Evolutionary conservation across 306 rosid species (phyloP).

Genomic region (Vicia faba): DNA sequence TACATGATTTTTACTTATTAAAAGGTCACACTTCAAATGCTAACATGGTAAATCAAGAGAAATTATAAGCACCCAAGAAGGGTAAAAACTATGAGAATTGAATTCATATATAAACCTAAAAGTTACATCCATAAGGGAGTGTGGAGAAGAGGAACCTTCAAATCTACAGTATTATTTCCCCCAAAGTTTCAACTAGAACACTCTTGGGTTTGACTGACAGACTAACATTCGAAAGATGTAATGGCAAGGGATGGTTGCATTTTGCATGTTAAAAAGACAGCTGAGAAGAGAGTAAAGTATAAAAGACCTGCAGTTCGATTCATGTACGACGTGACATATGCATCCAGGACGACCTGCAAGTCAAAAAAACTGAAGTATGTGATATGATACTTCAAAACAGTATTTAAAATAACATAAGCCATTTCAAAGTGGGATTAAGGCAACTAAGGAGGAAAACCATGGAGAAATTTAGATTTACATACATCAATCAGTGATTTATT

Average conservation of each 20-base stretch:
- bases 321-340: conserved; percentile 74
- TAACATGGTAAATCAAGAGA: conserved; percentile 33
- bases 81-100: background rate
- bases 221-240: conserved; percentile 19
- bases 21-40: conserved; percentile 31
- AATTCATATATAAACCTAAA: background rate
- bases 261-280: conserved; percentile 9
- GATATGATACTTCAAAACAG: conserved; percentile 30
- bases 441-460: conserved; percentile 17
- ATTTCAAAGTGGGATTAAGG: conserved; percentile 25
- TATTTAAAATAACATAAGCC: background rate
- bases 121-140: background rate
- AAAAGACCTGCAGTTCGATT: conserved; percentile 82
- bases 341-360: conserved; percentile 81
- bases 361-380: conserved; percentile 15
- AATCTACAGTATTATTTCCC: conserved; percentile 19
- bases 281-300: conserved; percentile 30
- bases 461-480: conserved; percentile 16
- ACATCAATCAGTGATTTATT: conserved; percentile 20
- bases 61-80: conserved; percentile 17
- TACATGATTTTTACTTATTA: conserved; percentile 32
- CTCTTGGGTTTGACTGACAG: conserved; percentile 22
- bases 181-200: conserved; percentile 30
- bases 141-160: conserved; percentile 22
- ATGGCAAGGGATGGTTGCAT: conserved; percentile 14